phyloP scores from a whole-genome alignment of 1,284 basidiomycete species.

The Fomitopsis schrenkii region DNA sequence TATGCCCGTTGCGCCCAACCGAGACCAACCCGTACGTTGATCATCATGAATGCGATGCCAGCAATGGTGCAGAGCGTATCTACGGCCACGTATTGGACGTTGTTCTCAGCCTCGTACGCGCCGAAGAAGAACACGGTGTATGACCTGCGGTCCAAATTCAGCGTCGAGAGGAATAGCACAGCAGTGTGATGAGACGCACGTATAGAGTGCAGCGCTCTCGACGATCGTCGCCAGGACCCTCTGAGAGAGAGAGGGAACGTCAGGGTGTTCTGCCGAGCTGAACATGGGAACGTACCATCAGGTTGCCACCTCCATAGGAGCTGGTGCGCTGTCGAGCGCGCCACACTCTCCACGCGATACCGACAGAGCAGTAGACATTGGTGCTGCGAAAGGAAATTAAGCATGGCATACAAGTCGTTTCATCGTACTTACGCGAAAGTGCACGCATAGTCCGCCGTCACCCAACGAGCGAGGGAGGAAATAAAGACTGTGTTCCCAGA shows the following conservation, averaged over 20 bases:
- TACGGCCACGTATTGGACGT: conserved; percentile 2
- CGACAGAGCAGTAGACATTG: neutral
- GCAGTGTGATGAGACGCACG: neutral
- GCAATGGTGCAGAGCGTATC: conserved; percentile 4
- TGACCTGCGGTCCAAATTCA: neutral
- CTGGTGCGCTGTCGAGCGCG: neutral
- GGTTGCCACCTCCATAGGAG: neutral
- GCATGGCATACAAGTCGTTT: neutral
- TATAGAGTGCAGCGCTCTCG: conserved; percentile 1
- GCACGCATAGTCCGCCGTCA: conserved; percentile 1
- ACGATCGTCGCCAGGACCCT: neutral
- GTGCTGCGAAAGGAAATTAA: neutral
- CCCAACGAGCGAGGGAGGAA: neutral
- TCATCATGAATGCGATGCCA: conserved; percentile 9
- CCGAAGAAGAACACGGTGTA: conserved; percentile 2
- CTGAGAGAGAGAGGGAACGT: neutral
- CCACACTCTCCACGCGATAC: conserved; percentile 1
- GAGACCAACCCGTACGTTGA: conserved; percentile 8
- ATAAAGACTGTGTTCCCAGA: neutral
- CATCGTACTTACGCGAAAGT: neutral
- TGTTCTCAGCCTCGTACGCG: conserved; percentile 1
- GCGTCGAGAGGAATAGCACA: neutral
- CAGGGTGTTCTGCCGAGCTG: neutral
- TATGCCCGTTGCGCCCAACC: conserved; percentile 4
- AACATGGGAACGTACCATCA: neutral